Percentiles rank a stretch among this genome's conserved stretches.
Conservation (phyloP, 1,284 basidiomycete genomes). For the Bjerkandera adusta region DNA sequence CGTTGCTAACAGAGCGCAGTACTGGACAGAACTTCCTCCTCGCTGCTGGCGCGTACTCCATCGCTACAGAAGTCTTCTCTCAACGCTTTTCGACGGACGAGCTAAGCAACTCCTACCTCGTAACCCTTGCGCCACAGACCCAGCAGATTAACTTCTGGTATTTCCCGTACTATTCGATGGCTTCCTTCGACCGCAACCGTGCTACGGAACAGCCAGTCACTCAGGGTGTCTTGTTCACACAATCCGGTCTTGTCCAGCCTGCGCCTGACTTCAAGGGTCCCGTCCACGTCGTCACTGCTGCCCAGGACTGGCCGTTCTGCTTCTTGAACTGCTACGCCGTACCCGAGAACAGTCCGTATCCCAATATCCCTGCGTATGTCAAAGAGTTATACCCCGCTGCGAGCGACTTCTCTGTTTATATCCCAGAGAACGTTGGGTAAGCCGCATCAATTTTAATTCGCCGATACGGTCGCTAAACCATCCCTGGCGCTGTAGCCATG, state of each 20-base stretch:
- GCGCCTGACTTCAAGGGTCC: slow-evolving; percentile 17
- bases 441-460: background rate
- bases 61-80: slow-evolving; percentile 15
- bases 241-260: slow-evolving; percentile 9
- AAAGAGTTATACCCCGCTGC: slow-evolving; percentile 16
- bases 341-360: slow-evolving; percentile 9
- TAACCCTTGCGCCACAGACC: slow-evolving; percentile 12
- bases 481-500: slow-evolving; percentile 1
- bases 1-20: background rate
- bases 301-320: slow-evolving; percentile 19
- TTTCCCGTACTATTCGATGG: slow-evolving; percentile 17
- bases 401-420: slow-evolving; percentile 17
- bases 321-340: slow-evolving; percentile 20
- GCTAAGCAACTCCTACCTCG: slow-evolving; percentile 16
- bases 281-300: slow-evolving; percentile 18
- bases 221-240: slow-evolving; percentile 20
- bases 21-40: slow-evolving; percentile 10
- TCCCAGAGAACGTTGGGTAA: slow-evolving; percentile 15
- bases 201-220: slow-evolving; percentile 18
- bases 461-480: background rate
- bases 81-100: slow-evolving; percentile 12
- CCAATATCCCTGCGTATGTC: slow-evolving; percentile 13
- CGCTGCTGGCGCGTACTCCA: slow-evolving; percentile 14
- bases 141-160: slow-evolving; percentile 19
- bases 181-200: slow-evolving; percentile 7